phyloP scores from a whole-genome alignment of 257 asterid genomes.

The Lantana camara region DNA sequence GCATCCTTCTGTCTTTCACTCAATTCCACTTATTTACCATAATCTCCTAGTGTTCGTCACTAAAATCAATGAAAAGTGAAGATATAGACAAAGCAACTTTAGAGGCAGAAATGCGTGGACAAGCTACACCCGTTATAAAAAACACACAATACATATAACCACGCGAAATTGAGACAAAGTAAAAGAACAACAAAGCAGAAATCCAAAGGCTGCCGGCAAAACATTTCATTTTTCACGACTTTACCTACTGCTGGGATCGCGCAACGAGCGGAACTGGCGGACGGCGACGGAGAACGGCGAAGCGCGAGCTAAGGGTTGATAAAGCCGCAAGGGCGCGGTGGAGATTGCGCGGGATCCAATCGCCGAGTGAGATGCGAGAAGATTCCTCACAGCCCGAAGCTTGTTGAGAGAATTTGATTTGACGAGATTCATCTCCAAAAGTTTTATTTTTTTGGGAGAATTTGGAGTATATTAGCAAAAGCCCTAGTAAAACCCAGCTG shows the following conservation, averaged over 20 bases:
- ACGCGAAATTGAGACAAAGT: constrained; percentile 1
- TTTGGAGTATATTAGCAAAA: neutral
- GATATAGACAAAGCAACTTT: neutral
- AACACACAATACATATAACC: neutral
- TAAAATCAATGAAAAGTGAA: neutral
- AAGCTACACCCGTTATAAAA: too few species aligned
- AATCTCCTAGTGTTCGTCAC: neutral
- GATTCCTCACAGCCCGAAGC: constrained; percentile 39
- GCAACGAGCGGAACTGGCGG: constrained; percentile 63
- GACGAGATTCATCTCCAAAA: constrained; percentile 59
- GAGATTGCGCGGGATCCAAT: constrained; percentile 50
- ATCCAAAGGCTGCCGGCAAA: neutral
- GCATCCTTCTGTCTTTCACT: too few species aligned
- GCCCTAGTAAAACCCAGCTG: constrained; percentile 34
- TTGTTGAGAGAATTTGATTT: constrained; percentile 50
- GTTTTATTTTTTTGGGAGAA: neutral
- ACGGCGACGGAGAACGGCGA: constrained; percentile 42
- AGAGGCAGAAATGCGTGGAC: neutral
- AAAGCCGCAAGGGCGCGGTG: constrained; percentile 54
- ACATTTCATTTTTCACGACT: neutral
- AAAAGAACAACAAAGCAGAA: neutral
- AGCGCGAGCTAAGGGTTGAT: constrained; percentile 31
- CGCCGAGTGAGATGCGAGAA: constrained; percentile 41
- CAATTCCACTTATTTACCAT: neutral
- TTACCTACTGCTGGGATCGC: constrained; percentile 67